Percentiles rank a stretch among this genome's conserved stretches.
Evolutionary conservation across 2,329 filamentous ascomycete species (phyloP).

Genomic region (Lachnellula arida): DNA sequence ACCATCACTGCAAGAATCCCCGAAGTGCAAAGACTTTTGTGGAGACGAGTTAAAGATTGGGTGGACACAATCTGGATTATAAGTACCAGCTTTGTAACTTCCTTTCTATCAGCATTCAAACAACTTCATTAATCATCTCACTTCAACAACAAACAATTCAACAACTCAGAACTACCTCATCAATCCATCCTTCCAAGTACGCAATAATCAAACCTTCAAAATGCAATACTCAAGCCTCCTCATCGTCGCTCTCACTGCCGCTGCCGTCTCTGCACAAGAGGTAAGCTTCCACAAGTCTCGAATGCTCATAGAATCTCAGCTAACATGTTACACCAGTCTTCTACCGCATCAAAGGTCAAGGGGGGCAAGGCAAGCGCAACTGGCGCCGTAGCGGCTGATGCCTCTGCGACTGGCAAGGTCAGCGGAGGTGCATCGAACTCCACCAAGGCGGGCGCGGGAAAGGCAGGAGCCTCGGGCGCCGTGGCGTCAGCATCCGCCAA

Average conservation of each 20-base stretch:
- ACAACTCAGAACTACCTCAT: not conserved
- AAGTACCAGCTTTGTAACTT: conserved; percentile 13
- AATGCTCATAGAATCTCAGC: not conserved
- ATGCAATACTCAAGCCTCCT: conserved; percentile 28
- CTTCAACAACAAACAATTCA: not conserved
- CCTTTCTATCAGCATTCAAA: conserved; percentile 8
- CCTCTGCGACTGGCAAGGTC: not conserved
- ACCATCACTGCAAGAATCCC: not conserved
- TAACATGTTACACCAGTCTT: not conserved
- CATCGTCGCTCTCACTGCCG: conserved; percentile 20
- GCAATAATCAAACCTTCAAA: conserved; percentile 8
- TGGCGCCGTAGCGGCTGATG: not conserved
- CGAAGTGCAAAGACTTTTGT: conserved; percentile 4
- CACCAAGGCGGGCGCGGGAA: conserved; percentile 1
- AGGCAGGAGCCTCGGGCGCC: conserved; percentile 4
- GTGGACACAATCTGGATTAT: conserved; percentile 9
- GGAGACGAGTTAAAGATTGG: conserved; percentile 2
- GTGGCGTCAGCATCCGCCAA: conserved; percentile 9
- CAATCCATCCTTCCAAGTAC: not conserved
- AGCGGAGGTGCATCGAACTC: not conserved
- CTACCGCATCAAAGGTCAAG: conserved; percentile 4
- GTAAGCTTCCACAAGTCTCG: conserved; percentile 5
- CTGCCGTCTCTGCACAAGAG: conserved; percentile 15
- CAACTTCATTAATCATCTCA: conserved; percentile 10
- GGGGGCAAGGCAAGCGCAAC: not conserved